A percentile compares a stretch with the other conserved stretches of the same genome.
phyloP scores from a whole-genome alignment of 768 basidiomycete genomes.

The Lepiota venenata region DNA sequence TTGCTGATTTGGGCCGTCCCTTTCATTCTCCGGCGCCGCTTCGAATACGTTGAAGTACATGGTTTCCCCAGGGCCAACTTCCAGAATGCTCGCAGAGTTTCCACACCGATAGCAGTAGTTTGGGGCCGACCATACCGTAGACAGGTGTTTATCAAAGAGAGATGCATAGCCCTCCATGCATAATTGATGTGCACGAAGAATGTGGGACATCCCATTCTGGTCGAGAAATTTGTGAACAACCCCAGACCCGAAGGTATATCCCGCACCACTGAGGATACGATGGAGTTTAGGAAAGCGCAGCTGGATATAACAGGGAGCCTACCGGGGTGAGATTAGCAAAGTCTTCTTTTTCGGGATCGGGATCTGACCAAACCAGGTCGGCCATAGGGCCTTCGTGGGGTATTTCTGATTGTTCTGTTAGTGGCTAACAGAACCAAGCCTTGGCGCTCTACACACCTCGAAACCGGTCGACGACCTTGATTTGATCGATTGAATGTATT shows the following conservation, averaged over 20 bases:
- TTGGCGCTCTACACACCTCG: slow-evolving; percentile 54
- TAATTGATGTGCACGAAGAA: slow-evolving; percentile 95
- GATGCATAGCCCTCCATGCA: slow-evolving; percentile 99
- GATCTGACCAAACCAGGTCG: slow-evolving; percentile 99
- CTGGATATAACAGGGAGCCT: slow-evolving; percentile 22
- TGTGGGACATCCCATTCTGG: slow-evolving; percentile 95
- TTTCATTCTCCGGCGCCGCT: slow-evolving; percentile 96
- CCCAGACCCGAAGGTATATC: slow-evolving; percentile 97
- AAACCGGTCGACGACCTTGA: slow-evolving; percentile 98
- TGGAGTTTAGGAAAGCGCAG: slow-evolving; percentile 9
- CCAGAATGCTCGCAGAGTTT: slow-evolving; percentile 93
- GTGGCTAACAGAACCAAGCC: slow-evolving; percentile 15
- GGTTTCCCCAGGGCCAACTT: slow-evolving; percentile 84
- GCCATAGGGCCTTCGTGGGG: slow-evolving; percentile 99
- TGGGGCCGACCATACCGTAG: slow-evolving; percentile 98
- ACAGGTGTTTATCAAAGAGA: slow-evolving; percentile 92
- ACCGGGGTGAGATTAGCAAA: slow-evolving; percentile 99
- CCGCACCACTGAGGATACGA: slow-evolving; percentile 71
- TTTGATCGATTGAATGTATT: slow-evolving; percentile 98
- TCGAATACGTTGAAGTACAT: slow-evolving; percentile 98
- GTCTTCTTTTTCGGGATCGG: slow-evolving; percentile 98
- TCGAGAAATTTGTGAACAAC: slow-evolving; percentile 98
- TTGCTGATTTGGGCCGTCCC: slow-evolving; percentile 84
- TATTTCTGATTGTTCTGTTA: slow-evolving; percentile 64
- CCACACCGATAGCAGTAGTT: slow-evolving; percentile 99